Base-by-base conservation (phyloP, 2,329 filamentous ascomycete species). In the Pseudogymnoascus sp. region DNA sequence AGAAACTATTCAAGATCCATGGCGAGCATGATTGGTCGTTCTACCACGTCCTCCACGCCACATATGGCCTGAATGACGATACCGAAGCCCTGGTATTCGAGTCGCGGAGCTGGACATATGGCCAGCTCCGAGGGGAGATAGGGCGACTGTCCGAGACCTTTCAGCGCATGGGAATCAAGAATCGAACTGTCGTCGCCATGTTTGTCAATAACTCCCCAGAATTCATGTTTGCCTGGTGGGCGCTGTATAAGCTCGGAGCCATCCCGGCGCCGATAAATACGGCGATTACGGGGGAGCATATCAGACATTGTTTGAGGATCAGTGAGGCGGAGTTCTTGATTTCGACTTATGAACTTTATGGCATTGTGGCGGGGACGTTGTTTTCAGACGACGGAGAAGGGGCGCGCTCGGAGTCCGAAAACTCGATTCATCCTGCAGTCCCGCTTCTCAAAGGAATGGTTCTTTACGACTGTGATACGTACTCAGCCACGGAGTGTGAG, bases 141-240 rank as follows among this genome's bases (percentile, higher is more conserved):
- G 44, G 44, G n/a, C 21, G 44, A 25, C 12, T 50, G 12, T 5
- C 44, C 1, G 44, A 50, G 44, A 50, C 44, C 21, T 50, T 50
- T 50, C 44, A 28, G 44, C 44, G 44, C 12, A 25, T 25, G 44
- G 44, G 44, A n/a, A 50, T 50, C 12, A 28, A 23, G 21, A 50
- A 50, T 28, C 7, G 44, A 14, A 50, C 44, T 8, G 44, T 50
- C 7, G 44, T 50, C n/a, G 44, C 21, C 12, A 50, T 50, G 44
- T 50, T 50, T 12, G 44, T 50, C 23, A 50, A 50, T 50, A 50
- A 50, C 44, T 50, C 44, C 6, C 44, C 44, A 2, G 44, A 50
- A 28, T 50, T 50, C 25, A 50, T 50, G 44, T 50, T 50, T 25
- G 44, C 44, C 44, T 50, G 44, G 44, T 50, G 44, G 44, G 44